phyloP scores from a whole-genome alignment of 441 rosid species.

The Jatropha podagrica region DNA sequence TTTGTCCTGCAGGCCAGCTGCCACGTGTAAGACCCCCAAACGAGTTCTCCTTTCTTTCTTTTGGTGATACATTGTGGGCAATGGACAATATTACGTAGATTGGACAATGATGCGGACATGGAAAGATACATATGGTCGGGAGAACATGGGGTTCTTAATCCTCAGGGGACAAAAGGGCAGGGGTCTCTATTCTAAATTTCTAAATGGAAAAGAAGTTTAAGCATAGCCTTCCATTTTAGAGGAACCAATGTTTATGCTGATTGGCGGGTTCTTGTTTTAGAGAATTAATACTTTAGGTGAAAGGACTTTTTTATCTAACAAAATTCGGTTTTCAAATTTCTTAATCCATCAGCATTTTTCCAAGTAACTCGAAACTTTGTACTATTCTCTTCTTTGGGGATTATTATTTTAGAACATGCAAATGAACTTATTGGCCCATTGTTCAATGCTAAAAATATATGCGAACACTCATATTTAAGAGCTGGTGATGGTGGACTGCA shows the following conservation, averaged over 20 bases:
- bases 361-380: slow-evolving; percentile 3
- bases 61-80: not conserved
- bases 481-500: slow-evolving; percentile 7
- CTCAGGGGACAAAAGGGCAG: slow-evolving; percentile 30
- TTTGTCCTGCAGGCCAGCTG: not conserved
- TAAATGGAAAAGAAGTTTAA: slow-evolving; percentile 7
- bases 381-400: not conserved
- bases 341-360: not conserved
- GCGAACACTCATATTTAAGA: not conserved
- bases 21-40: slow-evolving; percentile 37
- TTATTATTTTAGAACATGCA: not conserved
- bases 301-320: not conserved
- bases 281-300: not conserved
- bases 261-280: not conserved
- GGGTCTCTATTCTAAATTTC: slow-evolving; percentile 22
- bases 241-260: not conserved
- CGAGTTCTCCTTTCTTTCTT: not conserved
- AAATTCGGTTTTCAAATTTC: not conserved
- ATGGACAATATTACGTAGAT: slow-evolving; percentile 17
- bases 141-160: slow-evolving; percentile 41
- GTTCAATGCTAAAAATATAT: not conserved
- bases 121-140: slow-evolving; percentile 6
- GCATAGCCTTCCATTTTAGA: not conserved
- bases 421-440: not conserved
- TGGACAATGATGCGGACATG: slow-evolving; percentile 30